Base-by-base conservation (phyloP, 2,329 filamentous ascomycete species). In the Cercospora sojina region DNA sequence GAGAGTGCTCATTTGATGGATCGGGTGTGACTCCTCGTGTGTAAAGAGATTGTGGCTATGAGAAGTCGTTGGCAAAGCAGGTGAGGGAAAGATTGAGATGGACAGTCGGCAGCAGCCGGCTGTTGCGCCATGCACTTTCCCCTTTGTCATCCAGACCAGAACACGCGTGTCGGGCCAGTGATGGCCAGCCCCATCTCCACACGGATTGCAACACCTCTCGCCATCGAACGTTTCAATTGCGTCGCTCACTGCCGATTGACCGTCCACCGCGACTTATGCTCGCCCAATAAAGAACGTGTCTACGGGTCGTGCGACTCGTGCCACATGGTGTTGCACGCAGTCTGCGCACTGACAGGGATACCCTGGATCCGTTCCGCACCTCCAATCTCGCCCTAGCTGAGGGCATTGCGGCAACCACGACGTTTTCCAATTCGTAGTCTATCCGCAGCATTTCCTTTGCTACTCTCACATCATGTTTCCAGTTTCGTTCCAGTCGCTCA, bases 401-500 rank as follows among this genome's bases (percentile, higher is more conserved):
- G 16, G 23, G 23, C 23, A 51, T 51, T 51, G 10, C 23, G 16
- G 23, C 47, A 27, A 16, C 47, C 43, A 47, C 43, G n/a, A 13
- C 10, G 9, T 47, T 47, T 5, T 53, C 47, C 23, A 27, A 23
- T 9, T 29, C 13, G 23, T 16, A n/a, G n/a, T n/a, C n/a, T n/a
- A 16, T 53, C 53, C 16, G 53, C 27, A 57, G n/a, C n/a, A n/a
- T 32, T 57, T 35, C 53, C 31, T 57, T 57, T 27, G 8, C 29
- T 29, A 57, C 31, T 23, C 27, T 23, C n/a, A 32, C 53, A 31
- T 18, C 29, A 35, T 35, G 53, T n/a, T 32, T 16, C 18, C 27
- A 5, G 10, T 57, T 20, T 35, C 53, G 5, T 57, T 20, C 23
- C 59, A 23, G 59, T 67, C 67, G 47, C 60, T 66, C 65, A 27